Base-by-base conservation (phyloP, 495 filamentous ascomycete genomes). In the Hyphodiscus hymeniophilus region DNA sequence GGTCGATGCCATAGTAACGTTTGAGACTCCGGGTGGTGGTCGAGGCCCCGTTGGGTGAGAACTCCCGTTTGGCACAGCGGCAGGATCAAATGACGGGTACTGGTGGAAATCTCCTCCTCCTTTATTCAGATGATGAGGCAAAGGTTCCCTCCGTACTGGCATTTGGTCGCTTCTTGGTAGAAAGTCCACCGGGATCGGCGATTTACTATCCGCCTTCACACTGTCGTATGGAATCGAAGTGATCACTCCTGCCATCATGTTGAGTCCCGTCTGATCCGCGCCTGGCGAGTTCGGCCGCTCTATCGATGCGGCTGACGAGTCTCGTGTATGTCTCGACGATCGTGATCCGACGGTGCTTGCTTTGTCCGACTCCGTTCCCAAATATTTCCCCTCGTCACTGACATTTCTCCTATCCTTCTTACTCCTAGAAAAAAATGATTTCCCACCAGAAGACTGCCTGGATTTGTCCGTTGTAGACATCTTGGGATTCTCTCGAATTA, bases 191-290 rank as follows among this genome's bases (percentile, higher is more conserved):
- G 83, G 66, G 46, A 89, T 77, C 1, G 90, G 88, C 34, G 79
- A 81, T 47, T 70, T 73, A 43, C 73, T 75, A 61, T 87, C 86
- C 22, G 78, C 61, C 23, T 74, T 64, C n/a, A 84, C 69, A 48
- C 69, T 81, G 44, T 96, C 87, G 66, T 91, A 96, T 11, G 92
- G 88, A 48, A 98, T 91, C 1, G 85, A 82, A 7, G 89, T 88
- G 49, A 95, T 87, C 12, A 90, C 77, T 39, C 89, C 92, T n/a
- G 91, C 80, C 26, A 76, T 85, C 65, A 81, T 80, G 48, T 84
- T 81, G 18, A 94, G 59, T 32, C 75, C 79, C n/a, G 51, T 61
- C 46, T 61, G 58, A 34, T 74, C 73, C 51, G 50, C 57, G 21
- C 56, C 56, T 56, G 72, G 65, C 28, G 74, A 68, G 47, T 62